A percentile compares a stretch with the other conserved stretches of the same genome.
Evolutionary conservation across 768 basidiomycete species (phyloP).

Genomic region (Kwoniella mangroviensis): DNA sequence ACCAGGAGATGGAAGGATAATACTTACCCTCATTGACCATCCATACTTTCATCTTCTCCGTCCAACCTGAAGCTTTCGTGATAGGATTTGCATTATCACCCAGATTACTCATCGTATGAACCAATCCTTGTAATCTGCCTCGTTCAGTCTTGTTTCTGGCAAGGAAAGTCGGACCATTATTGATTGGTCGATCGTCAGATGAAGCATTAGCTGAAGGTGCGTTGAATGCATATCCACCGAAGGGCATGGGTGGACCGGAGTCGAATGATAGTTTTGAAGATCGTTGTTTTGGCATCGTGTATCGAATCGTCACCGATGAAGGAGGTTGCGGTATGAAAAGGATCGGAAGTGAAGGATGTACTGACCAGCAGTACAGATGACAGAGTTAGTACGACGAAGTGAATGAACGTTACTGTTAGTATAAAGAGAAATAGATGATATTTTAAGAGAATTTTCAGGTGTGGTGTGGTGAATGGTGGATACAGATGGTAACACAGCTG

Average conservation of each 20-base stretch:
- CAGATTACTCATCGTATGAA: slow-evolving; percentile 63
- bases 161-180: slow-evolving; percentile 63
- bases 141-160: slow-evolving; percentile 87
- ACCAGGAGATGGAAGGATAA: neutral
- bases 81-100: slow-evolving; percentile 34
- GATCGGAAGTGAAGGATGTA: neutral
- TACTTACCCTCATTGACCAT: slow-evolving; percentile 84
- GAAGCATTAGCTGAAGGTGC: neutral
- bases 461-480: no score
- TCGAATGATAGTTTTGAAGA: slow-evolving; percentile 36
- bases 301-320: neutral
- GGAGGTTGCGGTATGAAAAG: neutral
- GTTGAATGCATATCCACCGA: slow-evolving; percentile 19
- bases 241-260: slow-evolving; percentile 32
- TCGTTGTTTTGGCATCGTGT: slow-evolving; percentile 14
- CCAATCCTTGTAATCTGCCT: slow-evolving; percentile 79
- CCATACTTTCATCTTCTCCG: slow-evolving; percentile 71
- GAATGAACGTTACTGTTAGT: no score
- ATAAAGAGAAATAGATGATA: no score
- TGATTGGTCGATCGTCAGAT: slow-evolving; percentile 37
- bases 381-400: neutral
- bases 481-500: neutral
- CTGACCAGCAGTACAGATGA: neutral
- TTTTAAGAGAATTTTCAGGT: no score
- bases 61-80: slow-evolving; percentile 57